These are phyloP conservation scores for Neurospora terricola DNA, from an alignment of 495 filamentous ascomycete species.

Conservation along the genomic window DNA sequence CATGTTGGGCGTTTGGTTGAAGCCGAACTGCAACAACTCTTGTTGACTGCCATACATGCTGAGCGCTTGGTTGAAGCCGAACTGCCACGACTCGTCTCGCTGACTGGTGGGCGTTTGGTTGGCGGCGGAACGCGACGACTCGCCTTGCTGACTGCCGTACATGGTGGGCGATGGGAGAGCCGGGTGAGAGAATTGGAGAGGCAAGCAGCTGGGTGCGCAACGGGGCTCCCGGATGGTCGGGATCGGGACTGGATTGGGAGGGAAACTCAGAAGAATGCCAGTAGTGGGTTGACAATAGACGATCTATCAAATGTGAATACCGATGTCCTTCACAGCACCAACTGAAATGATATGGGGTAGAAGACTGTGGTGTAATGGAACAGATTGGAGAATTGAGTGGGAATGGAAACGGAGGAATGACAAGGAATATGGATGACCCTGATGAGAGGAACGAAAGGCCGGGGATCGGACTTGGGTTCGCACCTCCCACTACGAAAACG, in stretches of 20 bases:
- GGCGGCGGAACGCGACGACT: background rate
- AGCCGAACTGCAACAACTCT: background rate
- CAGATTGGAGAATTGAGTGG: background rate
- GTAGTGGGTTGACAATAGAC: background rate
- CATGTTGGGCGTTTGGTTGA: background rate
- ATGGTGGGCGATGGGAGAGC: background rate
- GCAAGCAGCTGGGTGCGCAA: background rate
- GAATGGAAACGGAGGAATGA: background rate
- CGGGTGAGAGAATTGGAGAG: background rate
- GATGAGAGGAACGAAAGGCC: background rate
- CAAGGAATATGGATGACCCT: background rate
- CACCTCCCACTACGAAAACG: background rate
- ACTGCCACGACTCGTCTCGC: background rate
- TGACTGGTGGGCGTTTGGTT: background rate
- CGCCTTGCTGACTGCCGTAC: background rate
- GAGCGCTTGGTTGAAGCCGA: background rate
- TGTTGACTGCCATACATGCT: background rate
- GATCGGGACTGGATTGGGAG: background rate
- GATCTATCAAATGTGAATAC: background rate
- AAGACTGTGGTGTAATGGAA: background rate
- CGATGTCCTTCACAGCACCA: background rate
- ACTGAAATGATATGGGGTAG: background rate
- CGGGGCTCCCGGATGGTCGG: background rate
- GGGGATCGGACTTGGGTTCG: background rate
- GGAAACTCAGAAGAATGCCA: background rate